phyloP scores from a whole-genome alignment of 148 eudicot species.

The Rhododendron williamsianum region DNA sequence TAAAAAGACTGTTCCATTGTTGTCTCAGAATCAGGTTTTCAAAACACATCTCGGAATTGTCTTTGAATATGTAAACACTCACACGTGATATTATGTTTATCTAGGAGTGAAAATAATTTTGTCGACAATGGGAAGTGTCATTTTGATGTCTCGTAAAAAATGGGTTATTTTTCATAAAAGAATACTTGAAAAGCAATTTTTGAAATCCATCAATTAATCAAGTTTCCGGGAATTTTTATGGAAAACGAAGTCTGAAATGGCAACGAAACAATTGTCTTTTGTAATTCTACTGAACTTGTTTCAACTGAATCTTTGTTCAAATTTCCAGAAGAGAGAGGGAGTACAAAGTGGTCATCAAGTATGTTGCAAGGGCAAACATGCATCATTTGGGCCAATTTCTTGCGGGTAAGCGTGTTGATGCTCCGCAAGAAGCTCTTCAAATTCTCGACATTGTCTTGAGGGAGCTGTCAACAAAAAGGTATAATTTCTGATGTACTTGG shows the following conservation, averaged over 20 bases:
- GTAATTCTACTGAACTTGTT: background rate
- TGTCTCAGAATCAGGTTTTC: background rate
- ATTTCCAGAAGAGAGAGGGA: conserved; percentile 44
- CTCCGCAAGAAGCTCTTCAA: conserved; percentile 60
- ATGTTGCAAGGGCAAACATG: conserved; percentile 51
- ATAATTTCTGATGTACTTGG: background rate
- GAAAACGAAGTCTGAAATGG: background rate
- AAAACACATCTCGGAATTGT: background rate
- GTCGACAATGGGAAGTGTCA: background rate
- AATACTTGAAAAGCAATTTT: background rate
- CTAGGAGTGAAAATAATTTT: background rate
- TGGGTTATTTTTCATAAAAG: background rate
- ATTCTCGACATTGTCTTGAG: conserved; percentile 64
- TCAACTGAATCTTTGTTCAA: background rate
- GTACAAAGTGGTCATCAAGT: conserved; percentile 59
- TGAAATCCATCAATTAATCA: background rate
- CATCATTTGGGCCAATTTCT: conserved; percentile 62
- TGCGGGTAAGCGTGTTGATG: conserved; percentile 59
- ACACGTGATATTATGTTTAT: background rate
- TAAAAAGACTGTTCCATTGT: conserved; percentile 1
- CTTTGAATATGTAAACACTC: background rate
- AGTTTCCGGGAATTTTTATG: background rate
- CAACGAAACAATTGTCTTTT: background rate
- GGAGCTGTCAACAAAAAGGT: conserved; percentile 61
- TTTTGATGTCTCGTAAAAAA: background rate